These are phyloP conservation scores for Podospora conica DNA, from an alignment of 495 filamentous ascomycete genomes.

Conservation along the genomic window DNA sequence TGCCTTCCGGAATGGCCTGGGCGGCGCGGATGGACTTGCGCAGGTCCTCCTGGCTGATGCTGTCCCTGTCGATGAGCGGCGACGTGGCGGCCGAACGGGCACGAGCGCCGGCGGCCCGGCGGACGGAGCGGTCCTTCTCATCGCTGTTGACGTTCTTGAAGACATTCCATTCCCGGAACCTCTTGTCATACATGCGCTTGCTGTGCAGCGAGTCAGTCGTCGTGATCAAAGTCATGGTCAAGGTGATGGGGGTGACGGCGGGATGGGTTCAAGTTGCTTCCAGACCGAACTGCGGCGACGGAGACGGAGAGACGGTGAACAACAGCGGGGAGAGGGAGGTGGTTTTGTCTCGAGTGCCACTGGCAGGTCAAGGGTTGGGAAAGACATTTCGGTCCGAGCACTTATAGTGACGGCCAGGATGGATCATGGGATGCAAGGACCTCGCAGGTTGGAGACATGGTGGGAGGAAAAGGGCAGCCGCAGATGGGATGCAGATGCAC, in stretches of 20 bases:
- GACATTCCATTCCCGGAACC: conserved; percentile 31
- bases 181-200: conserved; percentile 34
- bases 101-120: conserved; percentile 7
- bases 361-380: background rate
- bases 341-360: background rate
- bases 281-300: too few species aligned
- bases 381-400: background rate
- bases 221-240: conserved; percentile 23
- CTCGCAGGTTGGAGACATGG: background rate
- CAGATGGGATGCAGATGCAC: background rate
- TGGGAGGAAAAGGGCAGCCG: background rate
- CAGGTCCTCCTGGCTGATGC: conserved; percentile 23
- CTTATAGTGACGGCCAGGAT: background rate
- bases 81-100: conserved; percentile 3
- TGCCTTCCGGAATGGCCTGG: conserved; percentile 17
- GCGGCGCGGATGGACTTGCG: conserved; percentile 19
- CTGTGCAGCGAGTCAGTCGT: conserved; percentile 24
- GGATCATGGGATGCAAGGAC: background rate
- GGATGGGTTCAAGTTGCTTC: too few species aligned
- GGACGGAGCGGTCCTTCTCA: conserved; percentile 17
- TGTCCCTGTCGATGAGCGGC: conserved; percentile 8
- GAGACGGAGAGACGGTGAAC: background rate
- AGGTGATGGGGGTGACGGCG: background rate
- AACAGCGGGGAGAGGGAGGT: background rate
- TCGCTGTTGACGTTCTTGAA: conserved; percentile 32